Evolutionary conservation across 352 stramenopile species (phyloP).

Genomic region (Phytophthora tentaculata): DNA sequence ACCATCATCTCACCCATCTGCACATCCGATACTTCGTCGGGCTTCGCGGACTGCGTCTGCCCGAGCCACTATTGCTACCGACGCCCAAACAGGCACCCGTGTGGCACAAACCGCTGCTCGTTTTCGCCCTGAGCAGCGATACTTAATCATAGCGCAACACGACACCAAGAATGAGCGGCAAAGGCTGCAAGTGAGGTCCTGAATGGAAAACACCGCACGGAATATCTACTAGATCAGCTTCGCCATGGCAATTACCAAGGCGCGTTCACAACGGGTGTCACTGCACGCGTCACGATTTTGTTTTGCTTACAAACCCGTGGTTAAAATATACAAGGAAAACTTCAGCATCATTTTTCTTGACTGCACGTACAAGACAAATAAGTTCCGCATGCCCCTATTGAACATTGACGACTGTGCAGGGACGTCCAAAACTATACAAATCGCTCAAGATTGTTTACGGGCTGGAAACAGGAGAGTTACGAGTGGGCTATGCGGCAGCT

Average conservation of each 20-base stretch:
- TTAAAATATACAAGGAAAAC: not conserved
- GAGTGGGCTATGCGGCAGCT: not conserved
- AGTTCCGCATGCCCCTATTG: not conserved
- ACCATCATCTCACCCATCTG: not conserved
- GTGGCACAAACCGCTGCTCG: not conserved
- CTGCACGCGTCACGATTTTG: not conserved
- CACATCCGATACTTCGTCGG: not conserved
- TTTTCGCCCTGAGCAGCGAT: not conserved
- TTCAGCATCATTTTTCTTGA: not conserved
- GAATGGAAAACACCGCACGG: not conserved
- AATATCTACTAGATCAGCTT: not conserved
- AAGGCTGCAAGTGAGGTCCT: not conserved
- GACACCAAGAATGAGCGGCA: not conserved
- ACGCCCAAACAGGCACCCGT: not conserved
- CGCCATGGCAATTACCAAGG: not conserved
- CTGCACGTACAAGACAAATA: not conserved
- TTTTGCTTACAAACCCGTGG: not conserved
- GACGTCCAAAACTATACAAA: not conserved
- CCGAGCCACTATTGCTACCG: not conserved
- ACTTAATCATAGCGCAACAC: not conserved
- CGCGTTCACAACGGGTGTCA: not conserved
- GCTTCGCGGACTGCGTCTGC: not conserved
- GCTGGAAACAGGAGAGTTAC: not conserved
- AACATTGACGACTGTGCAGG: not conserved
- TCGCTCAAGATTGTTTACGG: not conserved